Evolutionary conservation across 2,329 filamentous ascomycete genomes (phyloP).

Genomic region (Neofusicoccum cordaticola): DNA sequence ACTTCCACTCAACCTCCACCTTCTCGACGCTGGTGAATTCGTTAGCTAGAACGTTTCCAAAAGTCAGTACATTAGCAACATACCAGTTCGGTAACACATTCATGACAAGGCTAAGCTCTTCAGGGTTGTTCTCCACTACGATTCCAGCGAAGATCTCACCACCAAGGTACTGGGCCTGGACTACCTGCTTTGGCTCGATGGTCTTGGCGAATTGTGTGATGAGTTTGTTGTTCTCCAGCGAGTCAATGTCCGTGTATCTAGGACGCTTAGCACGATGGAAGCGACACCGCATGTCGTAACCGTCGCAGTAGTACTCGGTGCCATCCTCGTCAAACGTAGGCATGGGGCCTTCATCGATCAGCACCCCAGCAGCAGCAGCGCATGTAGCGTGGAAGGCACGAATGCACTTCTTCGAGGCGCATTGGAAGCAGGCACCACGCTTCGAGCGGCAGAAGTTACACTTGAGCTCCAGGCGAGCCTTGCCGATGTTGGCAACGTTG

Average conservation of each 20-base stretch:
- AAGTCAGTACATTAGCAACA: slow-evolving; percentile 33
- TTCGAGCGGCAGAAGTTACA: slow-evolving; percentile 94
- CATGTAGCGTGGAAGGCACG: slow-evolving; percentile 94
- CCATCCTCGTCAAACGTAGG: slow-evolving; percentile 87
- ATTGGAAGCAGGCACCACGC: slow-evolving; percentile 95
- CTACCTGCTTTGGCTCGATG: slow-evolving; percentile 70
- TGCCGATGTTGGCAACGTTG: slow-evolving; percentile 77
- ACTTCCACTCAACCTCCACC: slow-evolving; percentile 81
- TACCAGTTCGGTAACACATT: slow-evolving; percentile 84
- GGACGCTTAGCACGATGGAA: slow-evolving; percentile 89
- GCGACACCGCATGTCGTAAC: slow-evolving; percentile 89
- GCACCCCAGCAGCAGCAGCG: slow-evolving; percentile 85
- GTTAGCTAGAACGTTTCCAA: slow-evolving; percentile 18
- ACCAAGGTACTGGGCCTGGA: slow-evolving; percentile 81
- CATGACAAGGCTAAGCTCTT: slow-evolving; percentile 73
- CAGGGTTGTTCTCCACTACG: slow-evolving; percentile 75
- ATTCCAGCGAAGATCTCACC: slow-evolving; percentile 89
- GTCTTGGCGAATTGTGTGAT: slow-evolving; percentile 66
- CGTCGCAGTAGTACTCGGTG: slow-evolving; percentile 86
- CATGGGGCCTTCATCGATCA: slow-evolving; percentile 82
- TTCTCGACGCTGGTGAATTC: slow-evolving; percentile 53
- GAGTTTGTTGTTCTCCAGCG: slow-evolving; percentile 67
- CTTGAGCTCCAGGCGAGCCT: slow-evolving; percentile 84
- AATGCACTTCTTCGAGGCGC: slow-evolving; percentile 89
- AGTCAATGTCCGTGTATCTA: slow-evolving; percentile 67